Conservation (phyloP, 306 rosid genomes). For the Rosa multiflora region DNA sequence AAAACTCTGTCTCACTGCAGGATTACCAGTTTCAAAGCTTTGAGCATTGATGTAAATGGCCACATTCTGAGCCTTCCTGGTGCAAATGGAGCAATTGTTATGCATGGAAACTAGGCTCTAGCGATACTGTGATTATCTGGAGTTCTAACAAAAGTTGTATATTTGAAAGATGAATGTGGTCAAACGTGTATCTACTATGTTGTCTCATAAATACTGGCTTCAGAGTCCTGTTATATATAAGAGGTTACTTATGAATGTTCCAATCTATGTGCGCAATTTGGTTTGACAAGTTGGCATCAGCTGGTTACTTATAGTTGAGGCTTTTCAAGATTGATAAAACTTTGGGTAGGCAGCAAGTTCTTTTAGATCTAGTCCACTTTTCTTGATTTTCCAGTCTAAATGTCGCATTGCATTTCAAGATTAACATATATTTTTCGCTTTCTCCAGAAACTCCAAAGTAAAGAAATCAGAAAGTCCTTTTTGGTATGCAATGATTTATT, state of each 20-base stretch:
- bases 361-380: neutral
- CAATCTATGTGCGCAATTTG: neutral
- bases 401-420: neutral
- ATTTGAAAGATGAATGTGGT: slow-evolving; percentile 16
- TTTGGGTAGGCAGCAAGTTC: neutral
- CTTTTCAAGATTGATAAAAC: neutral
- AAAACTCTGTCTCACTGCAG: slow-evolving; percentile 35
- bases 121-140: slow-evolving; percentile 1
- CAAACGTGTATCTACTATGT: neutral
- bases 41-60: slow-evolving; percentile 28
- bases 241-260: neutral
- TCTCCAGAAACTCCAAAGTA: neutral
- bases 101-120: slow-evolving; percentile 25
- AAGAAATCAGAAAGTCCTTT: neutral
- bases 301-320: neutral
- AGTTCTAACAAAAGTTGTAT: slow-evolving; percentile 12
- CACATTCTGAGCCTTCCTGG: slow-evolving; percentile 23
- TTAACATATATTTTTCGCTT: neutral
- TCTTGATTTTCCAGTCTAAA: neutral
- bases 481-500: neutral
- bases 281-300: neutral
- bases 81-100: slow-evolving; percentile 24
- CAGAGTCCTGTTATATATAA: neutral
- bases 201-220: slow-evolving; percentile 4
- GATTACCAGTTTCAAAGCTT: slow-evolving; percentile 68